These are phyloP conservation scores for Colletotrichum sp. DNA, from an alignment of 2,329 filamentous ascomycete genomes.

Conservation along the genomic window DNA sequence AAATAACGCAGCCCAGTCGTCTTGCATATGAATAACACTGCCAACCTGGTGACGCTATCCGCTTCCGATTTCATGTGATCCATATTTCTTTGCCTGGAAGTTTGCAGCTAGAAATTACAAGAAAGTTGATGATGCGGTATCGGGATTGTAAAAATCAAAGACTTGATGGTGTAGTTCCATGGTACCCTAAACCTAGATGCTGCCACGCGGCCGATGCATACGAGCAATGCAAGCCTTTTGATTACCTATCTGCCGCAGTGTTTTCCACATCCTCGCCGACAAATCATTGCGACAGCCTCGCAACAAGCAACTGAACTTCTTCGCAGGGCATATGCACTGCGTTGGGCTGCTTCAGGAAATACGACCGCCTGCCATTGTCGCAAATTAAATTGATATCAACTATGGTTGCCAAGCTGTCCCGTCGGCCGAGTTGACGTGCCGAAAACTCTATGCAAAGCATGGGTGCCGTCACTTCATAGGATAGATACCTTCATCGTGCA, in stretches of 20 bases:
- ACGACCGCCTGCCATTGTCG: fast-evolving
- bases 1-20: neutral
- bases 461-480: neutral
- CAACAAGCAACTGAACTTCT: neutral
- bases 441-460: neutral
- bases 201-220: neutral
- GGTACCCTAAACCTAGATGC: fast-evolving
- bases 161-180: neutral
- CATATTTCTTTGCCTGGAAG: neutral
- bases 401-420: neutral
- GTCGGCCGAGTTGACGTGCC: neutral
- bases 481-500: neutral
- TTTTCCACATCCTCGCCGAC: neutral
- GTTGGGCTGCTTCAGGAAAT: neutral
- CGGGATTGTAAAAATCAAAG: fast-evolving
- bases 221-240: fast-evolving
- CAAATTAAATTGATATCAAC: neutral
- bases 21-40: neutral
- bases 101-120: neutral
- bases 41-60: neutral
- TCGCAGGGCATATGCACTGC: neutral
- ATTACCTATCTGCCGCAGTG: neutral
- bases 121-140: neutral
- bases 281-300: neutral
- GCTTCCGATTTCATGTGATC: fast-evolving